A percentile compares a stretch with the other conserved stretches of the same genome.
Evolutionary conservation across 164 flowering plant species (phyloP).

Genomic region (Vitis labrusca): DNA sequence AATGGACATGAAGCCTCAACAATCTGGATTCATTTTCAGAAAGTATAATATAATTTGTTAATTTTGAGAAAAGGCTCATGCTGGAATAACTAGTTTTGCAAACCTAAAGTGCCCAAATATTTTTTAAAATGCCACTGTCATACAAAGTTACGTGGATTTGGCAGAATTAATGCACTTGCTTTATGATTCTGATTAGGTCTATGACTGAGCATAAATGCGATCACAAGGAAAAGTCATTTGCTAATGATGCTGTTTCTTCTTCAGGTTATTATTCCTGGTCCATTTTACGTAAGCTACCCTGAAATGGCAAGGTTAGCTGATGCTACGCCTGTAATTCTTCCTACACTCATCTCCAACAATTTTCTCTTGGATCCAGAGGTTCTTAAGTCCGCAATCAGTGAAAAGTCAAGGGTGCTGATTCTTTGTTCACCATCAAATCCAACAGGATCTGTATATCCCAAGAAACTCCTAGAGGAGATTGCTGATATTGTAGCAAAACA

Average conservation of each 20-base stretch:
- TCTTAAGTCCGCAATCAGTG: slow-evolving; percentile 71
- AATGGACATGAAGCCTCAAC: no score
- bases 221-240: no score
- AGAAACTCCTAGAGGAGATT: slow-evolving; percentile 75
- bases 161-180: no score
- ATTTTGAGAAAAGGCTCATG: no score
- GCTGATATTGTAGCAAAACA: slow-evolving; percentile 78
- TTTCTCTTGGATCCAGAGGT: slow-evolving; percentile 80
- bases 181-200: not conserved
- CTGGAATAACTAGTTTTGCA: no score
- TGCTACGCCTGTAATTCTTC: slow-evolving; percentile 89
- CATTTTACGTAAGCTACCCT: slow-evolving; percentile 95
- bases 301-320: slow-evolving; percentile 95
- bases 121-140: no score
- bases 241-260: not conserved
- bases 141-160: no score
- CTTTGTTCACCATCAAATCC: slow-evolving; percentile 97
- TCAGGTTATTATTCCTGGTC: slow-evolving; percentile 94
- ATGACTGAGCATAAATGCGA: no score
- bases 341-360: slow-evolving; percentile 67
- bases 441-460: slow-evolving; percentile 93
- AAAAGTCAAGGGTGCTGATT: slow-evolving; percentile 86
- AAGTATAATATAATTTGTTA: no score
- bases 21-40: no score
- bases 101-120: no score